Base-by-base conservation (phyloP, 2,329 filamentous ascomycete species). In the Colletotrichum lupini region DNA sequence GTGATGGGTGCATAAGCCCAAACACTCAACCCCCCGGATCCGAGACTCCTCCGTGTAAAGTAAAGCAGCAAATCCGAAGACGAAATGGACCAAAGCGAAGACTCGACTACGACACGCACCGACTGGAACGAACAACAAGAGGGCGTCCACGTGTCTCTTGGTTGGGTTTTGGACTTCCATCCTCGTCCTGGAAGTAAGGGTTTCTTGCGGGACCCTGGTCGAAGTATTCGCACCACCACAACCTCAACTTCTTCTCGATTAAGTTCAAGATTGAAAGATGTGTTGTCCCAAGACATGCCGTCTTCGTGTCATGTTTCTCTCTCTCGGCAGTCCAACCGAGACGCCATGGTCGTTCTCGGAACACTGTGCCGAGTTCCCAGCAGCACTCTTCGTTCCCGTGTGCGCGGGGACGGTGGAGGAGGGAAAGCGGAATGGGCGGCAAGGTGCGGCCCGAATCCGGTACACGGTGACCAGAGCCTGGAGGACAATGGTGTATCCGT, bases 21-120 rank as follows among this genome's bases (percentile, higher is more conserved):
- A 69, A 63, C 42, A 55, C 57, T 35, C 64, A 22, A 22, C 26
- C 42, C 57, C 52, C 64, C 57, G 65, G 69, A 57, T 63, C 69
- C 69, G 58, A 68, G 28, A 32, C 53, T 56, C n/a, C 66, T 59
- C 65, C 66, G 53, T 68, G 53, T 53, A 69, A 64, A 46, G 52
- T 55, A 64, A n/a, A 53, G 26, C 32, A 46, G 53, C 22, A 59
- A 53, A 58, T 70, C 66, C 70, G 32, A 30, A 52, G 32, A 30
- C 14, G 24, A 2, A 28, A n/a, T 30, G 30, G 68, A 32, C 52
- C 65, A 68, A 42, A 49, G 56, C 53, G 53, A 59, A n/a, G 53
- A 59, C 24, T 57, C 30, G 55, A 56, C 30, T 22, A 19, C 42
- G 6, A 60, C 12, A 11, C 8, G 52, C 22, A 11, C 19, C 42